Evolutionary conservation across 148 eudicot genomes (phyloP).

Genomic region (Selenicereus undatus): DNA sequence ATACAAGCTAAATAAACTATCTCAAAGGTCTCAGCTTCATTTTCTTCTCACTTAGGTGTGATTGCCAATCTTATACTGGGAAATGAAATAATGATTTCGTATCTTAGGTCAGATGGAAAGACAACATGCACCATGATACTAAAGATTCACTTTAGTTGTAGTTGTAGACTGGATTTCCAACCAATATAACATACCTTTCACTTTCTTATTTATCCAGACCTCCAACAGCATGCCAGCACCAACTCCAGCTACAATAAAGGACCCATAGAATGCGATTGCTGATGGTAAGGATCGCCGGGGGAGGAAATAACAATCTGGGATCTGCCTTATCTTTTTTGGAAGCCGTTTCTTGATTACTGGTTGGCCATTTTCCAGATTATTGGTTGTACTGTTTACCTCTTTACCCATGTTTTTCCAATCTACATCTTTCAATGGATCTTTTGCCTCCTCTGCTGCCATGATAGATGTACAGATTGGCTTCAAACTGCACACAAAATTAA

Average conservation of each 20-base stretch:
- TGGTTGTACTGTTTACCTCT: slow-evolving; percentile 13
- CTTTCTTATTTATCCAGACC: slow-evolving; percentile 70
- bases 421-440: slow-evolving; percentile 45
- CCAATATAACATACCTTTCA: slow-evolving; percentile 41
- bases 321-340: slow-evolving; percentile 47
- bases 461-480: background rate
- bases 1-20: background rate
- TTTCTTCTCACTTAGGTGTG: background rate
- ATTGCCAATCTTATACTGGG: background rate
- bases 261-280: slow-evolving; percentile 55
- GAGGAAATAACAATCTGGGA: slow-evolving; percentile 68
- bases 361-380: slow-evolving; percentile 31
- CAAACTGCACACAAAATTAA: slow-evolving; percentile 12
- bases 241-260: slow-evolving; percentile 60
- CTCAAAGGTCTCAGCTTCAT: background rate
- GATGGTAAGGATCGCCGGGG: slow-evolving; percentile 55
- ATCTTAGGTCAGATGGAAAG: background rate
- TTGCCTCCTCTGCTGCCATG: slow-evolving; percentile 48
- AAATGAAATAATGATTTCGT: background rate
- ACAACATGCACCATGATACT: background rate
- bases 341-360: slow-evolving; percentile 45
- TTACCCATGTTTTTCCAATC: slow-evolving; percentile 55
- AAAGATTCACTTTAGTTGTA: background rate
- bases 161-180: background rate
- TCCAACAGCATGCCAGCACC: slow-evolving; percentile 73